These are phyloP conservation scores for Lipomyces starkeyi DNA, from an alignment of 805 yeast genomes.

Conservation along the genomic window DNA sequence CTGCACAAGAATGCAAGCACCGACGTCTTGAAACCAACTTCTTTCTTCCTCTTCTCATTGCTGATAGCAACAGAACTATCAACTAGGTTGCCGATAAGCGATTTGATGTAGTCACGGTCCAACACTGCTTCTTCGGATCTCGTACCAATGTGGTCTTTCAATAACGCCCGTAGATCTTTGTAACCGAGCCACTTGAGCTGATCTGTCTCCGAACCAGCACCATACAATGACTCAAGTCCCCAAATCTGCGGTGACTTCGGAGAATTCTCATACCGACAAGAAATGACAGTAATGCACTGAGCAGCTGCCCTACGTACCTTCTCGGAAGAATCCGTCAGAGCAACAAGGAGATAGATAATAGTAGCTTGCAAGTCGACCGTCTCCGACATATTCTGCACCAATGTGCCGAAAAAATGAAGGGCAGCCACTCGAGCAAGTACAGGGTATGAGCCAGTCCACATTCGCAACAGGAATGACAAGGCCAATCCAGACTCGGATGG, in stretches of 20 bases:
- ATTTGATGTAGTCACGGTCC: constrained; percentile 55
- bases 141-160: constrained; percentile 49
- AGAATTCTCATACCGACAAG: constrained; percentile 36
- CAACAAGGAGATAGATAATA: constrained; percentile 45
- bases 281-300: constrained; percentile 37
- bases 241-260: constrained; percentile 41
- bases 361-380: constrained; percentile 47
- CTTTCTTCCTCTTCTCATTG: constrained; percentile 37
- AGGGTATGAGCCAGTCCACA: constrained; percentile 46
- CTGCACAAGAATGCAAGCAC: constrained; percentile 69
- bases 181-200: constrained; percentile 63
- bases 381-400: constrained; percentile 32
- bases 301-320: constrained; percentile 45
- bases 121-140: constrained; percentile 53
- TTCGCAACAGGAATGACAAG: constrained; percentile 45
- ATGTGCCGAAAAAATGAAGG: constrained; percentile 38
- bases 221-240: constrained; percentile 58
- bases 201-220: constrained; percentile 51
- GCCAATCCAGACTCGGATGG: constrained; percentile 21
- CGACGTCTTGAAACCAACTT: constrained; percentile 47
- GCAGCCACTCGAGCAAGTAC: constrained; percentile 48
- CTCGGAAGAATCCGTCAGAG: constrained; percentile 46
- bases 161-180: constrained; percentile 61
- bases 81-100: constrained; percentile 23
- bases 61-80: constrained; percentile 43